Percentiles rank a stretch among this genome's conserved stretches.
Evolutionary conservation across 768 basidiomycete species (phyloP).

Genomic region (Paxillus rubicundulus): DNA sequence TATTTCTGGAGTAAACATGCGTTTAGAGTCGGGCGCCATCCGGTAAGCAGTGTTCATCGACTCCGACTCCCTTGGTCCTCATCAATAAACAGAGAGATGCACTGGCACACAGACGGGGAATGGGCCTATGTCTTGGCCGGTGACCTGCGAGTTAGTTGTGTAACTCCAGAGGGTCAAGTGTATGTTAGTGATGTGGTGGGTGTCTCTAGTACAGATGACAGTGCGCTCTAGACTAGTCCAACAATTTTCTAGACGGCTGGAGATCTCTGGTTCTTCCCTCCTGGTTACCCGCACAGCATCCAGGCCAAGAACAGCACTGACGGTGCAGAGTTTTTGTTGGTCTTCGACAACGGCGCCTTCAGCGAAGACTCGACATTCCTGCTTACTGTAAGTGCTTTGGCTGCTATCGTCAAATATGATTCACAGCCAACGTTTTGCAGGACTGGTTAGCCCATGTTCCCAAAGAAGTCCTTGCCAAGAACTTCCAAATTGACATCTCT

Average conservation of each 20-base stretch:
- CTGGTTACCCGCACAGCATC: conserved; percentile 54
- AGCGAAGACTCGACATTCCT: conserved; percentile 60
- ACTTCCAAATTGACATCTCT: conserved; percentile 49
- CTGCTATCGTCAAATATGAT: not conserved
- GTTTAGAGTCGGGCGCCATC: conserved; percentile 40
- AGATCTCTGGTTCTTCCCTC: conserved; percentile 61
- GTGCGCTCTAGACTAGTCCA: conserved; percentile 18
- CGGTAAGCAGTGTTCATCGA: conserved; percentile 25
- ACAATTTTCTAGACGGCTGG: conserved; percentile 23
- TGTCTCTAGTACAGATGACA: not conserved
- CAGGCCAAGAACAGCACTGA: conserved; percentile 50
- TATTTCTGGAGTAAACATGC: conserved; percentile 44
- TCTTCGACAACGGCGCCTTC: conserved; percentile 44
- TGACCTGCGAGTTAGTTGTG: conserved; percentile 45
- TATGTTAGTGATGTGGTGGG: conserved; percentile 55
- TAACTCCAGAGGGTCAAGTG: conserved; percentile 50
- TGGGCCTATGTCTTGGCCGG: conserved; percentile 58
- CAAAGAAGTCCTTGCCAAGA: conserved; percentile 58
- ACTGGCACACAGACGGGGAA: conserved; percentile 43
- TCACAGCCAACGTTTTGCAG: conserved; percentile 26
- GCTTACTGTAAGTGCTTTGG: conserved; percentile 20
- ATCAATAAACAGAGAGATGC: conserved; percentile 36
- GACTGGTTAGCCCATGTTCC: conserved; percentile 70
- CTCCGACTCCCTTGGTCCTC: not conserved
- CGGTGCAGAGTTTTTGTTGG: conserved; percentile 53